These are phyloP conservation scores for Cytospora chrysosperma DNA, from an alignment of 2,329 filamentous ascomycete genomes.

Conservation along the genomic window DNA sequence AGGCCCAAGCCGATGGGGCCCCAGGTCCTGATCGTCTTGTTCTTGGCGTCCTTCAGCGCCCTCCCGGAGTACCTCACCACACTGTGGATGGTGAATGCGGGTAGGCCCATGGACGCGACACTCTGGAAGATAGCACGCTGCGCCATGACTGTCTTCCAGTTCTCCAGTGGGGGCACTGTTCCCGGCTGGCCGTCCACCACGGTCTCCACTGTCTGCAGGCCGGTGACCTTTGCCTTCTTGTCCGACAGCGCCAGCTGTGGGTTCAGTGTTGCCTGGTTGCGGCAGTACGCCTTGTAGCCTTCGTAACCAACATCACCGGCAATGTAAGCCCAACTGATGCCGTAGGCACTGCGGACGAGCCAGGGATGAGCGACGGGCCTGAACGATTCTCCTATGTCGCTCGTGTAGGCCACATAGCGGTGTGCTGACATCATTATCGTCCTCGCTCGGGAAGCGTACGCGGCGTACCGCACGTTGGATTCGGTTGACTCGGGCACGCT, in stretches of 20 bases:
- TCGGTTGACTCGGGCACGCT: conserved; percentile 80
- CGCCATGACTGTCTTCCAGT: conserved; percentile 87
- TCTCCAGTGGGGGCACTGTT: conserved; percentile 70
- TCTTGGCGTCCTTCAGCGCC: conserved; percentile 83
- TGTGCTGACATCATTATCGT: conserved; percentile 89
- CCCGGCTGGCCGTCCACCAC: conserved; percentile 36
- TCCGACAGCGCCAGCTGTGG: conserved; percentile 60
- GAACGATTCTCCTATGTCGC: conserved; percentile 95
- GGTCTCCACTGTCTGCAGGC: conserved; percentile 37
- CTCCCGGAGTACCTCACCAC: conserved; percentile 86
- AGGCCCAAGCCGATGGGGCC: conserved; percentile 84
- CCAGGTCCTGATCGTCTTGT: conserved; percentile 74
- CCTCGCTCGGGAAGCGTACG: conserved; percentile 80
- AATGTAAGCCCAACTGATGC: conserved; percentile 88
- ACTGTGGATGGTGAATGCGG: conserved; percentile 90
- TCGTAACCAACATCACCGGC: conserved; percentile 88
- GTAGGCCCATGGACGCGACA: conserved; percentile 88
- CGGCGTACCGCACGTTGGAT: conserved; percentile 83
- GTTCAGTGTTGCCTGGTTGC: conserved; percentile 75
- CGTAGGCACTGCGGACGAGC: conserved; percentile 81
- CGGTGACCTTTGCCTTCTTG: conserved; percentile 48
- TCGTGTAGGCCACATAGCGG: conserved; percentile 90
- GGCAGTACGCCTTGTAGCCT: conserved; percentile 90
- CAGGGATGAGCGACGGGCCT: conserved; percentile 86
- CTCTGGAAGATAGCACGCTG: conserved; percentile 89